Evolutionary conservation across 164 flowering plant genomes (phyloP).

Genomic region (Amborella trichopoda): DNA sequence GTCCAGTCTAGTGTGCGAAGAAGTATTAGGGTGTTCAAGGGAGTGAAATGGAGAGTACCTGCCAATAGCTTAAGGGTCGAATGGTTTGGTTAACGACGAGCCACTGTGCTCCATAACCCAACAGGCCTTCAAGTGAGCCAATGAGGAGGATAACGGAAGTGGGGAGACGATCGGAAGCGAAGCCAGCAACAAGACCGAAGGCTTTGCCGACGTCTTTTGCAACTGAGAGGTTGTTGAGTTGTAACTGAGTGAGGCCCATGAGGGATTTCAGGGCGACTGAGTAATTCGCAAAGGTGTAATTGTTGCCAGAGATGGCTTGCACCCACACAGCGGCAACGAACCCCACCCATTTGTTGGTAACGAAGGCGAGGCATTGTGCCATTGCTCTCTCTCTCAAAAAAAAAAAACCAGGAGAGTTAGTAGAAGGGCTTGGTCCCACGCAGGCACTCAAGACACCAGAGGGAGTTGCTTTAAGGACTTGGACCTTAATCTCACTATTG

Average conservation of each 20-base stretch:
- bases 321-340: constrained; percentile 92
- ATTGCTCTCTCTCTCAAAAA: too few species aligned
- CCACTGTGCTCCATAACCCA: constrained; percentile 84
- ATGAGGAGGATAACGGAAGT: constrained; percentile 56
- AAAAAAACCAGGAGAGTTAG: too few species aligned
- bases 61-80: constrained; percentile 68
- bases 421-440: too few species aligned
- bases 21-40: too few species aligned
- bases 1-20: too few species aligned
- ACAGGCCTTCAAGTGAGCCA: constrained; percentile 62
- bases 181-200: constrained; percentile 65
- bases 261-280: constrained; percentile 60
- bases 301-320: constrained; percentile 83
- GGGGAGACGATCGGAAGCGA: constrained; percentile 54
- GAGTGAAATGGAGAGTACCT: constrained; percentile 20
- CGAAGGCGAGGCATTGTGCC: too few species aligned
- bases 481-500: too few species aligned
- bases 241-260: constrained; percentile 61
- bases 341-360: constrained; percentile 92
- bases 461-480: too few species aligned
- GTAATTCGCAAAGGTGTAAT: constrained; percentile 78
- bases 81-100: constrained; percentile 56
- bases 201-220: constrained; percentile 86
- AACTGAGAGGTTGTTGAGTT: constrained; percentile 68
- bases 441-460: too few species aligned